Conservation (phyloP, 176 grass and related monocot species). For the Musa schizocarpa region DNA sequence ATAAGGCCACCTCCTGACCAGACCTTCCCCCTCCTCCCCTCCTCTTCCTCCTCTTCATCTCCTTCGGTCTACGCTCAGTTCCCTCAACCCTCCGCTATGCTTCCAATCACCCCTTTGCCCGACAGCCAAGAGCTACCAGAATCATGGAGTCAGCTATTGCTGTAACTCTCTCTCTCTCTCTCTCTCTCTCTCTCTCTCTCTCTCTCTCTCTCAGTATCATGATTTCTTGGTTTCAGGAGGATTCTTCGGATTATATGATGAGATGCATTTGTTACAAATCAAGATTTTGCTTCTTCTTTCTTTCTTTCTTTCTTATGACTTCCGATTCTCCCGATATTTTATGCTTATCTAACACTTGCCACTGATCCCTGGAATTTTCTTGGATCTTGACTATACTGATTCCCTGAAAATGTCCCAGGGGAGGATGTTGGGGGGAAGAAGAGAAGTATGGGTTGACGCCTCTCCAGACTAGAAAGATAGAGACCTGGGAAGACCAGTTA, state of each 20-base stretch:
- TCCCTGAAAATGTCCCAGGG: background rate
- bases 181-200: background rate
- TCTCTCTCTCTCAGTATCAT: background rate
- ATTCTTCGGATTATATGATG: background rate
- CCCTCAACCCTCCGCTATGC: conserved; percentile 22
- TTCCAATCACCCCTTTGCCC: conserved; percentile 12
- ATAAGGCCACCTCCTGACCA: conserved; percentile 30
- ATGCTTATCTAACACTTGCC: no score
- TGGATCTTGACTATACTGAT: no score
- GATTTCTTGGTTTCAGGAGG: background rate
- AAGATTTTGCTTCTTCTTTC: no score
- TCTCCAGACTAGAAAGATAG: conserved; percentile 24
- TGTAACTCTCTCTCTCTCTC: conserved; percentile 33
- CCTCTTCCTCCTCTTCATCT: conserved; percentile 54
- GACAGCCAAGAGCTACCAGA: conserved; percentile 41
- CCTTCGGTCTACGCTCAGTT: conserved; percentile 31
- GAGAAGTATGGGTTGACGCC: conserved; percentile 8
- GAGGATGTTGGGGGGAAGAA: background rate
- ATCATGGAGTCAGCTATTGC: conserved; percentile 74
- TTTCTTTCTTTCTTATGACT: no score
- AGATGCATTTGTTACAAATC: no score
- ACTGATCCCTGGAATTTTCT: no score
- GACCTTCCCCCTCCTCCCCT: conserved; percentile 37
- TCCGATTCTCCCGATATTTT: no score
- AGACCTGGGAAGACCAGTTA: conserved; percentile 36